Evolutionary conservation across 768 basidiomycete species (phyloP).

Genomic region (Suillus clintonianus): DNA sequence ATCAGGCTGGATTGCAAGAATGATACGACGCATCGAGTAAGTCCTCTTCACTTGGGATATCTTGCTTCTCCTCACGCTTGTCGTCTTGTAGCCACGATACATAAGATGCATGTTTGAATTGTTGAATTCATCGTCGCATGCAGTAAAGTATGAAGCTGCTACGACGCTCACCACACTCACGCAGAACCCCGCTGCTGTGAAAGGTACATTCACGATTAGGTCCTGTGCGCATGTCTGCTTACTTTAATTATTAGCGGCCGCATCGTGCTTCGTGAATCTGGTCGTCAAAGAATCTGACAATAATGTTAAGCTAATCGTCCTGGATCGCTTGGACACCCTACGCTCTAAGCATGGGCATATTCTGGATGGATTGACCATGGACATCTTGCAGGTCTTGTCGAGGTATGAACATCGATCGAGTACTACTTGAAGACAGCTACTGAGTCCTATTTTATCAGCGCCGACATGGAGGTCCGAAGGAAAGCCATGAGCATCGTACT

Average conservation of each 20-base stretch:
- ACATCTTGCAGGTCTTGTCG: conserved; percentile 86
- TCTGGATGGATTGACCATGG: conserved; percentile 91
- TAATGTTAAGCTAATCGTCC: conserved; percentile 98
- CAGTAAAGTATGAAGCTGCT: conserved; percentile 97
- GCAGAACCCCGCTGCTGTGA: conserved; percentile 93
- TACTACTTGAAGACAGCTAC: neutral
- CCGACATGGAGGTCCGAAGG: conserved; percentile 94
- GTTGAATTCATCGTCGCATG: conserved; percentile 84
- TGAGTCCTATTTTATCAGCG: conserved; percentile 43
- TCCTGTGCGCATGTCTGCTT: conserved; percentile 1
- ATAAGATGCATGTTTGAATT: conserved; percentile 94
- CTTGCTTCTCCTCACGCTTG: conserved; percentile 12
- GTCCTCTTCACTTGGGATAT: conserved; percentile 25
- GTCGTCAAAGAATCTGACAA: conserved; percentile 97
- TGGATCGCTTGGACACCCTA: conserved; percentile 84
- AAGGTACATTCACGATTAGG: conserved; percentile 53
- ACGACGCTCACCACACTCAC: conserved; percentile 92
- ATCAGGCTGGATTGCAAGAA: conserved; percentile 86
- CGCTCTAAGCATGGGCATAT: conserved; percentile 87
- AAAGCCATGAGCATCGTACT: conserved; percentile 90
- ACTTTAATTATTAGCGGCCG: conserved; percentile 62
- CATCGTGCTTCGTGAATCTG: conserved; percentile 82
- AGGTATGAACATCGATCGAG: conserved; percentile 45
- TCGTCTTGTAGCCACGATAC: conserved; percentile 74
- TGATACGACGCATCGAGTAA: conserved; percentile 80